Conservation (phyloP, 2,329 filamentous ascomycete species). For the Colletotrichum cordylinicola region DNA sequence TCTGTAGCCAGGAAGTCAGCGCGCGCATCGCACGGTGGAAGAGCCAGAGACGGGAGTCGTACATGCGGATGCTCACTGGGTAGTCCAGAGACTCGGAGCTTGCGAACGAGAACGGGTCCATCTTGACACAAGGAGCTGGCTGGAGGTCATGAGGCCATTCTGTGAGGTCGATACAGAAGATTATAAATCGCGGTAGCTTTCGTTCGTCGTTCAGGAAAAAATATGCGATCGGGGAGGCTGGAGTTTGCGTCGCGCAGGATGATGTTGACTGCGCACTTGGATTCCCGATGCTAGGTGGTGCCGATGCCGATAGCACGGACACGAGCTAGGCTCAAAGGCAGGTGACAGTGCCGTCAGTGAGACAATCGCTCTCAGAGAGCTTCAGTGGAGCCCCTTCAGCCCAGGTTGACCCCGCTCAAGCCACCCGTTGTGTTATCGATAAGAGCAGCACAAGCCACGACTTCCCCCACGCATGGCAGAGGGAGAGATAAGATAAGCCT, state of each 20-base stretch:
- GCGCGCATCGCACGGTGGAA: background rate
- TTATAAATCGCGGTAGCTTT: background rate
- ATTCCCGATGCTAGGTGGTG: background rate
- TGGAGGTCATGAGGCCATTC: slow-evolving; percentile 3
- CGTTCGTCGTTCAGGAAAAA: background rate
- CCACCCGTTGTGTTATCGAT: slow-evolving; percentile 1
- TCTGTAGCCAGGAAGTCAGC: slow-evolving; percentile 32
- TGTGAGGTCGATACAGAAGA: background rate
- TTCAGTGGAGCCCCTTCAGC: background rate
- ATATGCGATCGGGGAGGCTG: background rate
- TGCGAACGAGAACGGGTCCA: slow-evolving; percentile 97
- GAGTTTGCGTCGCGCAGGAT: background rate
- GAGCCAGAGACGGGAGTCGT: slow-evolving; percentile 25
- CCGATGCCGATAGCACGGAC: background rate
- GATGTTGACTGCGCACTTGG: background rate
- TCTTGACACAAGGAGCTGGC: slow-evolving; percentile 40
- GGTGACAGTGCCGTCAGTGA: slow-evolving; percentile 2
- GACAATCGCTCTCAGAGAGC: background rate
- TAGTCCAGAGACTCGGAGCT: slow-evolving; percentile 84
- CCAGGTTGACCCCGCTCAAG: background rate
- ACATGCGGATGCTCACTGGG: slow-evolving; percentile 72
- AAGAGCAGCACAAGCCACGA: background rate
- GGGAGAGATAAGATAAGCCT: background rate
- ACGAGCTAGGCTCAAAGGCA: background rate
- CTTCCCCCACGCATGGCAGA: background rate